phyloP scores from a whole-genome alignment of 106 monocot genomes.

The Xerophyta viscosa region DNA sequence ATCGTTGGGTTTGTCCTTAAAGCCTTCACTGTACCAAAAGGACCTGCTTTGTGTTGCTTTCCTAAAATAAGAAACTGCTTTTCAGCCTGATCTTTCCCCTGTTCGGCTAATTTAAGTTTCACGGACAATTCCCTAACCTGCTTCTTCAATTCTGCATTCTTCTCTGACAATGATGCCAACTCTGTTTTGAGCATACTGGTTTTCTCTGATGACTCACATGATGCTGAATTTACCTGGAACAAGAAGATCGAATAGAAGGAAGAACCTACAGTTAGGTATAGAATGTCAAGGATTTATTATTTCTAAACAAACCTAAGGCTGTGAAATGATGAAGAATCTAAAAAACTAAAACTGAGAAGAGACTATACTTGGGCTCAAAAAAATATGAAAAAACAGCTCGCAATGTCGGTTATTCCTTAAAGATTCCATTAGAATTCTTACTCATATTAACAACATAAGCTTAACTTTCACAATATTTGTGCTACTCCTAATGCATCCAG shows the following conservation, averaged over 20 bases:
- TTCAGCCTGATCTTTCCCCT: slow-evolving; percentile 56
- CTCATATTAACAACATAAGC: too few relatives aligned
- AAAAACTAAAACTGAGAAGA: too few relatives aligned
- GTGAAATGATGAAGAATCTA: too few relatives aligned
- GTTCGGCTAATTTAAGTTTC: slow-evolving; percentile 57
- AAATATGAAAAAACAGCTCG: too few relatives aligned
- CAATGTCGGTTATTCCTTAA: too few relatives aligned
- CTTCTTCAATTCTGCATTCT: slow-evolving; percentile 64
- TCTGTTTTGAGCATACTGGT: slow-evolving; percentile 54
- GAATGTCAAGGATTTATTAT: too few relatives aligned
- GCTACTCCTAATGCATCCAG: too few relatives aligned
- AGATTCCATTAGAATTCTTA: too few relatives aligned
- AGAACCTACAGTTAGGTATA: too few relatives aligned
- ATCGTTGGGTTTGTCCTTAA: slow-evolving; percentile 67
- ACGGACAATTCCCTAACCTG: slow-evolving; percentile 43
- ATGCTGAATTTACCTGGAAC: slow-evolving; percentile 26
- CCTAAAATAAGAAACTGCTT: slow-evolving; percentile 34
- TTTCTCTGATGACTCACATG: slow-evolving; percentile 46
- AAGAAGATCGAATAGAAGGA: neutral
- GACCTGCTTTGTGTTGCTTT: slow-evolving; percentile 50
- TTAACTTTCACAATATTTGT: too few relatives aligned
- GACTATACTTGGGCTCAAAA: too few relatives aligned
- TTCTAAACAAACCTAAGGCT: too few relatives aligned
- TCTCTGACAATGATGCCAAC: slow-evolving; percentile 40
- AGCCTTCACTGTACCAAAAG: slow-evolving; percentile 73